These are phyloP conservation scores for Pseudonitzschia pungens DNA, from an alignment of 108 stramenopile genomes.

Conservation along the genomic window DNA sequence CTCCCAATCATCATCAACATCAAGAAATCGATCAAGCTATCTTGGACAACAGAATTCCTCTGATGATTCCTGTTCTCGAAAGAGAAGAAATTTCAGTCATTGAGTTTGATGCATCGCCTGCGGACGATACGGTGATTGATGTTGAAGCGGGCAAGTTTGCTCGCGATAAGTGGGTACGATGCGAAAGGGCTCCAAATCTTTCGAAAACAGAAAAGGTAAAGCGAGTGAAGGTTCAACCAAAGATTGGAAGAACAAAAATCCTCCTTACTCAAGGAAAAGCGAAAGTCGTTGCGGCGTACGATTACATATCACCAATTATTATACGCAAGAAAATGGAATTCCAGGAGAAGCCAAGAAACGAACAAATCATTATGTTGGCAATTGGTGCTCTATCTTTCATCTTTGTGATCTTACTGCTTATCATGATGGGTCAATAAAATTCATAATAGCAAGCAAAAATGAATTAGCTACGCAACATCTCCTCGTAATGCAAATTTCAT, in stretches of 20 bases:
- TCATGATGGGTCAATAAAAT: conserved; percentile 7
- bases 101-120: not conserved
- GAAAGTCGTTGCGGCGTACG: not conserved
- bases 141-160: not conserved
- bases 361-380: conserved; percentile 11
- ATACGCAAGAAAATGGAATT: not conserved
- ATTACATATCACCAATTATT: not conserved
- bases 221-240: not conserved
- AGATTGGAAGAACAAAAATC: not conserved
- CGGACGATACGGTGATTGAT: not conserved
- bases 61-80: conserved; percentile 4
- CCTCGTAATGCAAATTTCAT: not conserved
- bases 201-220: not conserved
- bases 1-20: not conserved
- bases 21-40: not conserved
- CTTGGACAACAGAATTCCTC: not conserved
- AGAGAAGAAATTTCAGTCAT: conserved; percentile 15
- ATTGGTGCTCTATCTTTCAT: conserved; percentile 3
- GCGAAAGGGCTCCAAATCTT: not conserved
- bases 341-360: conserved; percentile 7
- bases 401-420: conserved; percentile 2
- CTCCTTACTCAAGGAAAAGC: not conserved
- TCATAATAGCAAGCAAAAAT: not conserved
- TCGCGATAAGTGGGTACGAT: not conserved
- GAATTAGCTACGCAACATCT: not conserved